phyloP scores from a whole-genome alignment of 2,329 filamentous ascomycete species.

The Emergomyces orientalis region DNA sequence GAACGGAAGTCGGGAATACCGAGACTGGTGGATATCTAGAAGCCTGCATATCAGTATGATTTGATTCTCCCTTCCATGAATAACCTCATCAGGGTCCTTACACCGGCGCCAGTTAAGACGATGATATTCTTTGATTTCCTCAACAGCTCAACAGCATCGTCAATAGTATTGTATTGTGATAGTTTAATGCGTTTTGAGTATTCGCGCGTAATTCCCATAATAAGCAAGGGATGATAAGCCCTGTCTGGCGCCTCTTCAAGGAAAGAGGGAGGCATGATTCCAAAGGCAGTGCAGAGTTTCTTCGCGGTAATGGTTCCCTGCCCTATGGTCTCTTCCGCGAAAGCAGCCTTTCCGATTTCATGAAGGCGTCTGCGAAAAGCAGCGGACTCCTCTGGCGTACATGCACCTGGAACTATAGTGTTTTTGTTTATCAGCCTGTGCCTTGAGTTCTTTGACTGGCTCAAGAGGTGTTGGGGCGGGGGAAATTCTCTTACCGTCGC shows the following conservation, averaged over 20 bases:
- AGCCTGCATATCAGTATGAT: slow-evolving; percentile 7
- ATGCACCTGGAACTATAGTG: slow-evolving; percentile 42
- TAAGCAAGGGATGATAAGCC: slow-evolving; percentile 64
- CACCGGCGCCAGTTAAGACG: slow-evolving; percentile 83
- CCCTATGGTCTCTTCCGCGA: slow-evolving; percentile 63
- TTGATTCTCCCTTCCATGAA: background rate
- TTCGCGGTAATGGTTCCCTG: slow-evolving; percentile 63
- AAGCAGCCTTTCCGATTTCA: slow-evolving; percentile 65
- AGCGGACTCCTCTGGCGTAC: slow-evolving; percentile 59
- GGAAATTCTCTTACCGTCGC: slow-evolving; percentile 22
- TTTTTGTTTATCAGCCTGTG: background rate
- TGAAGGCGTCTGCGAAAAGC: slow-evolving; percentile 62
- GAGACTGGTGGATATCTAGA: slow-evolving; percentile 77
- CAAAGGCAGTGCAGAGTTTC: slow-evolving; percentile 80
- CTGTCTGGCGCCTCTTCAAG: slow-evolving; percentile 65
- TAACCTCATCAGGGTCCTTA: slow-evolving; percentile 24
- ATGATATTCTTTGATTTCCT: slow-evolving; percentile 71
- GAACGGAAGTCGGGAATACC: slow-evolving; percentile 97
- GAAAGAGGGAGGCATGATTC: slow-evolving; percentile 62
- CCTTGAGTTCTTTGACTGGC: background rate
- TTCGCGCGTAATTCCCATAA: slow-evolving; percentile 69
- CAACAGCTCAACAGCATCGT: slow-evolving; percentile 75
- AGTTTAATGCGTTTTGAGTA: slow-evolving; percentile 74
- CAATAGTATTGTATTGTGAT: slow-evolving; percentile 68
- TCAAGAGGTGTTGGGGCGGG: background rate